Evolutionary conservation across 192 early-diverging fungal genomes (phyloP).

Genomic region (Chytriomyces sp.): DNA sequence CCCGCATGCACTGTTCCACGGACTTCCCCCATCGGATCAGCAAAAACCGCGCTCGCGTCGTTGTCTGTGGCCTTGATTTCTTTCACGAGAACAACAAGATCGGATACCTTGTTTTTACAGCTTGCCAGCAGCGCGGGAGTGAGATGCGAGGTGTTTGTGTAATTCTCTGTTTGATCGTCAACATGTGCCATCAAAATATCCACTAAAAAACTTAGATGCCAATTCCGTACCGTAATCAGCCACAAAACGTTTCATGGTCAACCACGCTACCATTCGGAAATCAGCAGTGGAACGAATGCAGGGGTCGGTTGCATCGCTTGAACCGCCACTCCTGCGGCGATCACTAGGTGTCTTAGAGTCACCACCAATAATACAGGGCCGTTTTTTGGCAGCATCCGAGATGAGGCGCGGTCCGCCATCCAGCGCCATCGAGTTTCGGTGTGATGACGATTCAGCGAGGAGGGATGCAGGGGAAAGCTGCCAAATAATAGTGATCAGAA

Average conservation of each 20-base stretch:
- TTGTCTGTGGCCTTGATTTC: conserved; percentile 1
- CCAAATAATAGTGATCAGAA: too few species aligned
- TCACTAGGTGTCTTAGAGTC: too few species aligned
- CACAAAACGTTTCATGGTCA: neutral
- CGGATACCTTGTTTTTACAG: neutral
- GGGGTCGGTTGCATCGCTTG: too few species aligned
- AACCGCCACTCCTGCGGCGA: too few species aligned
- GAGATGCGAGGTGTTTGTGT: neutral
- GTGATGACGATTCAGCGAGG: neutral
- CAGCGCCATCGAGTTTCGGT: neutral
- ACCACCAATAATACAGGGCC: too few species aligned
- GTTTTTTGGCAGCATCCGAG: neutral
- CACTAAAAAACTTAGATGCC: neutral
- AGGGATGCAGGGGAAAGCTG: neutral
- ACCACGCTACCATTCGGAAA: conserved; percentile 12
- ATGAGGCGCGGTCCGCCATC: neutral
- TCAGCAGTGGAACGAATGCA: too few species aligned
- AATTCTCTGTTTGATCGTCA: neutral
- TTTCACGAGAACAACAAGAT: conserved; percentile 1
- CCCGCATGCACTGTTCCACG: conserved; percentile 12
- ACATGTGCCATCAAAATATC: neutral
- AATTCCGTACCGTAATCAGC: neutral
- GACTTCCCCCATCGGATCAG: conserved; percentile 4
- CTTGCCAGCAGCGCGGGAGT: neutral
- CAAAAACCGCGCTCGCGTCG: conserved; percentile 14